Percentiles rank a stretch among this genome's conserved stretches.
Conservation (phyloP, 129 eudicot species). For the Pseudognaphalium luteoalbum region DNA sequence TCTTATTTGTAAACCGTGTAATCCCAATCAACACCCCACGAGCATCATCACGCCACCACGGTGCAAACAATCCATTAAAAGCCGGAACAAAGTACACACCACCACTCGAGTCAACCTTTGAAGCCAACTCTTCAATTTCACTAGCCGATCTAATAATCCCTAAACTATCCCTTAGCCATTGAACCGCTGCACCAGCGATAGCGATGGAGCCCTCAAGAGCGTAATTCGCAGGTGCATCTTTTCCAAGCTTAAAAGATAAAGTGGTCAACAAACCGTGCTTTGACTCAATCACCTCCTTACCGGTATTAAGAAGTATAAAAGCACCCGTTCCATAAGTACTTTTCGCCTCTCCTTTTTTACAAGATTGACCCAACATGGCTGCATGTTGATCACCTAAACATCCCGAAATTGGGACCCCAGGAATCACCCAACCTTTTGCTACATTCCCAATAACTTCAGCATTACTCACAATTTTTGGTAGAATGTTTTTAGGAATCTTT, state of each 20-base stretch:
- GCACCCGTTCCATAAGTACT: slow-evolving; percentile 99
- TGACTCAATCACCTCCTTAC: slow-evolving; percentile 66
- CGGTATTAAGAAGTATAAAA: slow-evolving; percentile 88
- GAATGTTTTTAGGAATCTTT: slow-evolving; percentile 52
- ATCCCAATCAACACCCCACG: slow-evolving; percentile 93
- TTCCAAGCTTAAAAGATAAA: slow-evolving; percentile 84
- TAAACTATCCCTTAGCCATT: slow-evolving; percentile 92
- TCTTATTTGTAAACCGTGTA: slow-evolving; percentile 85
- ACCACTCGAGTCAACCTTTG: slow-evolving; percentile 69
- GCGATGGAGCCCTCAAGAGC: slow-evolving; percentile 97
- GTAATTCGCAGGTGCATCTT: slow-evolving; percentile 72
- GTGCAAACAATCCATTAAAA: slow-evolving; percentile 93
- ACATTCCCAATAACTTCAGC: slow-evolving; percentile 78
- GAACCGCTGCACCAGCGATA: slow-evolving; percentile 97
- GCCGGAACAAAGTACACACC: slow-evolving; percentile 98
- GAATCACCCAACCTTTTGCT: slow-evolving; percentile 73
- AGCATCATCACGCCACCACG: slow-evolving; percentile 99
- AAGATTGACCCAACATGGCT: slow-evolving; percentile 95
- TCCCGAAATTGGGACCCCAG: slow-evolving; percentile 88
- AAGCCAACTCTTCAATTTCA: slow-evolving; percentile 89
- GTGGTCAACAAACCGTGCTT: slow-evolving; percentile 87
- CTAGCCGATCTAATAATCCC: slow-evolving; percentile 74
- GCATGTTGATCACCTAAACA: slow-evolving; percentile 99
- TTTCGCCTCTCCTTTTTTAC: slow-evolving; percentile 90
- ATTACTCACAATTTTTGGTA: slow-evolving; percentile 86